These are phyloP conservation scores for Aspergillus conjunctus DNA, from an alignment of 495 filamentous ascomycete species.

Conservation along the genomic window DNA sequence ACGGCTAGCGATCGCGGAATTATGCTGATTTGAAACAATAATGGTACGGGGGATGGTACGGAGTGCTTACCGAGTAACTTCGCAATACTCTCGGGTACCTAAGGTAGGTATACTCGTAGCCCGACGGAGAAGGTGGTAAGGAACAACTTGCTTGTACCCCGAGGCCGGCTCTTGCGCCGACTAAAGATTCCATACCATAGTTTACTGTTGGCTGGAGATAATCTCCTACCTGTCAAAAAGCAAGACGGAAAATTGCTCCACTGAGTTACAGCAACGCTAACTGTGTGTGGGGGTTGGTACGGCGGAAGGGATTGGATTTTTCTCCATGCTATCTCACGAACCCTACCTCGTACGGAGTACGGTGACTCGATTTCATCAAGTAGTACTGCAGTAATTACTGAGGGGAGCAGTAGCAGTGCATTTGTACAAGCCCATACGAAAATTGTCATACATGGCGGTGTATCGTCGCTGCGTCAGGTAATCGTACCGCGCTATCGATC, in stretches of 20 bases:
- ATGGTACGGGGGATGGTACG: conserved; percentile 10
- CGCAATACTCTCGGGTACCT: not conserved
- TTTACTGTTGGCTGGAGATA: not conserved
- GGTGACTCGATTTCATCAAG: not conserved
- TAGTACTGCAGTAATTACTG: conserved; percentile 1
- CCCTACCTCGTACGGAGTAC: not conserved
- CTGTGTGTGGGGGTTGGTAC: conserved; percentile 18
- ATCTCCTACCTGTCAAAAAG: conserved; percentile 1
- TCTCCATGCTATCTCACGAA: conserved; percentile 9
- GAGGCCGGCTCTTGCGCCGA: not conserved
- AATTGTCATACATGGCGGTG: not conserved
- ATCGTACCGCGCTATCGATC: conserved; percentile 23
- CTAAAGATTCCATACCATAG: not conserved
- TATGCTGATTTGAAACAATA: conserved; percentile 7
- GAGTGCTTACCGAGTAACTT: not conserved
- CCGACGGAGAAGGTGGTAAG: not conserved
- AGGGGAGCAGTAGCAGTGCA: no score
- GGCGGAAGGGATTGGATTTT: conserved; percentile 23
- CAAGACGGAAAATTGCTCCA: conserved; percentile 12
- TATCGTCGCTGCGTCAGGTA: conserved; percentile 15
- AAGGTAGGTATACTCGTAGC: no score
- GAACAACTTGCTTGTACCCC: not conserved
- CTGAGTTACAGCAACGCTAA: conserved; percentile 18
- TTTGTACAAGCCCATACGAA: not conserved
- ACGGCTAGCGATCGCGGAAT: conserved; percentile 9